These are phyloP conservation scores for Annulohypoxylon moriforme DNA, from an alignment of 495 filamentous ascomycete genomes.

Conservation along the genomic window DNA sequence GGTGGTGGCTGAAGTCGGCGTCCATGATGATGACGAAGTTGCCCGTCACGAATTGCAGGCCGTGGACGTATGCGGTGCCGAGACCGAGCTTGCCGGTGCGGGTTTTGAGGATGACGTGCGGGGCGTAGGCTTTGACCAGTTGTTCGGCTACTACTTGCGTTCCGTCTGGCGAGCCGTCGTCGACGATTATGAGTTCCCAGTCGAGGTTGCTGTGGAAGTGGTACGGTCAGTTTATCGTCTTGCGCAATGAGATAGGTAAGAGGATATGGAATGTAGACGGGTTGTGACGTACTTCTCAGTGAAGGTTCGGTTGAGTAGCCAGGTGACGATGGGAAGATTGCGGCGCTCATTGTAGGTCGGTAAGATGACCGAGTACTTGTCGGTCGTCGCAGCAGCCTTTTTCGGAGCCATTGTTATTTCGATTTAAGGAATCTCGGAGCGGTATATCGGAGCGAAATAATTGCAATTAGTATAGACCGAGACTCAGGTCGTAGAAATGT, in stretches of 20 bases:
- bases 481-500: constrained; percentile 8
- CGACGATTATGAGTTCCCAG: constrained; percentile 97
- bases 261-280: neutral
- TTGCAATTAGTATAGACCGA: constrained; percentile 17
- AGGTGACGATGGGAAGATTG: constrained; percentile 95
- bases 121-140: constrained; percentile 82
- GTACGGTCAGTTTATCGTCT: constrained; percentile 12
- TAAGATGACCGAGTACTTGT: constrained; percentile 96
- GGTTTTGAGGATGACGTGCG: constrained; percentile 83
- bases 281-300: constrained; percentile 72
- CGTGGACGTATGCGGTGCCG: constrained; percentile 96
- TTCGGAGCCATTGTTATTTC: constrained; percentile 50
- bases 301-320: constrained; percentile 92
- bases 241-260: neutral
- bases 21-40: constrained; percentile 99
- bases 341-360: constrained; percentile 98
- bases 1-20: constrained; percentile 98
- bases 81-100: constrained; percentile 95
- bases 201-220: constrained; percentile 78
- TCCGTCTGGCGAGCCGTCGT: constrained; percentile 96
- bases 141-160: constrained; percentile 91
- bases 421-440: neutral
- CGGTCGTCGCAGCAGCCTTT: constrained; percentile 52
- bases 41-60: constrained; percentile 84
- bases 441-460: neutral